Conservation (phyloP, 768 basidiomycete species). For the Termitomyces sp. region DNA sequence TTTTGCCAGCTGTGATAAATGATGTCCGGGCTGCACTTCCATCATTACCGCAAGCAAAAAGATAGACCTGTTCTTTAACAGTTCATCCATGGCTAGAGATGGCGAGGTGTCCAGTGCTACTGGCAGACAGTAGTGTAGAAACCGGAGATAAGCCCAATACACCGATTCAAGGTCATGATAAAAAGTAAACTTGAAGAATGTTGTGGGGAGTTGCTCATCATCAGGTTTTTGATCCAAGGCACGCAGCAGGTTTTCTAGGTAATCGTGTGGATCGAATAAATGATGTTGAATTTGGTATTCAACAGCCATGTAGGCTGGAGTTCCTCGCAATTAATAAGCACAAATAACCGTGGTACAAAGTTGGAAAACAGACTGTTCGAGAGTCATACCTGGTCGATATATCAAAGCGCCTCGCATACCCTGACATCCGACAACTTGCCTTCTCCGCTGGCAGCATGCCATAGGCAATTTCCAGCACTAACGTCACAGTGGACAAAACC, state of each 20-base stretch:
- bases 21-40: background rate
- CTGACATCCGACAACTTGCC: background rate
- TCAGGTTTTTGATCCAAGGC: no score
- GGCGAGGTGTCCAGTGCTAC: background rate
- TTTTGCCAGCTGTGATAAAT: no score
- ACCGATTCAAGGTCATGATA: background rate
- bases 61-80: background rate
- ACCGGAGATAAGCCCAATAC: background rate
- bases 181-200: background rate
- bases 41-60: background rate
- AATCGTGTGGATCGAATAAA: no score
- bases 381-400: background rate
- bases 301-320: background rate
- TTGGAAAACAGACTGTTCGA: background rate
- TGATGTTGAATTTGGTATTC: background rate
- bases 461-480: conserved; percentile 1
- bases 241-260: no score
- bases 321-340: background rate
- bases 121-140: background rate
- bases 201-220: no score
- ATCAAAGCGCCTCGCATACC: background rate
- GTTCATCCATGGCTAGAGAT: background rate
- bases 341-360: background rate
- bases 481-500: background rate
- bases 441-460: background rate